These are phyloP conservation scores for Chalciporus sphaerocephalus DNA, from an alignment of 768 basidiomycete genomes.

Conservation along the genomic window DNA sequence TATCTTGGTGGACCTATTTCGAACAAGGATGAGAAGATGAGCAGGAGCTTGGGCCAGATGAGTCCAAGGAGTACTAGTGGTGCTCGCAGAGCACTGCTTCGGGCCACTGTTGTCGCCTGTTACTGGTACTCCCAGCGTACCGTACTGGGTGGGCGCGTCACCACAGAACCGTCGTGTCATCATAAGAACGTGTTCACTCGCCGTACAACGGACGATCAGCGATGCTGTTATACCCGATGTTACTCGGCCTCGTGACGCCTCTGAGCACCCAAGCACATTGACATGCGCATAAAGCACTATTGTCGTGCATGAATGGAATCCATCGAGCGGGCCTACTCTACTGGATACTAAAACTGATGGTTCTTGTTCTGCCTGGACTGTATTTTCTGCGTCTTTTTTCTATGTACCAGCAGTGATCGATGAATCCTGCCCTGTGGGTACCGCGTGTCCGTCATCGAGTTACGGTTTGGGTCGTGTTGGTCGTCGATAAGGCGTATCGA, in stretches of 20 bases:
- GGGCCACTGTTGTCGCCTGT: slow-evolving; percentile 9
- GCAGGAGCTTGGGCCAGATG: neutral
- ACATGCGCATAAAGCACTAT: slow-evolving; percentile 14
- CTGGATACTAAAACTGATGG: slow-evolving; percentile 10
- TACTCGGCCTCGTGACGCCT: slow-evolving; percentile 3
- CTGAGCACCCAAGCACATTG: slow-evolving; percentile 11
- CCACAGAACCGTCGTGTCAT: slow-evolving; percentile 5
- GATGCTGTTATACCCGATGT: neutral
- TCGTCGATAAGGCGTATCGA: too few relatives aligned
- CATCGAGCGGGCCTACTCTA: slow-evolving; percentile 11
- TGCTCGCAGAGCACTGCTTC: slow-evolving; percentile 5
- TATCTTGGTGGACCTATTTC: neutral
- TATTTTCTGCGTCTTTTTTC: too few relatives aligned
- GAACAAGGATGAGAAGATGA: neutral
- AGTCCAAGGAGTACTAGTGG: slow-evolving; percentile 4
- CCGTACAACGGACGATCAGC: neutral
- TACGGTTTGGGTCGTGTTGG: too few relatives aligned
- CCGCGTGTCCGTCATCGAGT: too few relatives aligned
- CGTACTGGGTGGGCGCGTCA: slow-evolving; percentile 3
- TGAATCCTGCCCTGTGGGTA: too few relatives aligned
- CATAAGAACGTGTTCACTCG: neutral
- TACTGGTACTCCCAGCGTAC: neutral
- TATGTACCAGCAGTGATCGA: too few relatives aligned
- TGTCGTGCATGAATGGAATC: neutral
- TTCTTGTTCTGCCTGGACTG: too few relatives aligned